Base-by-base conservation (phyloP, 495 filamentous ascomycete genomes). In the Hypoxylon fuscum region DNA sequence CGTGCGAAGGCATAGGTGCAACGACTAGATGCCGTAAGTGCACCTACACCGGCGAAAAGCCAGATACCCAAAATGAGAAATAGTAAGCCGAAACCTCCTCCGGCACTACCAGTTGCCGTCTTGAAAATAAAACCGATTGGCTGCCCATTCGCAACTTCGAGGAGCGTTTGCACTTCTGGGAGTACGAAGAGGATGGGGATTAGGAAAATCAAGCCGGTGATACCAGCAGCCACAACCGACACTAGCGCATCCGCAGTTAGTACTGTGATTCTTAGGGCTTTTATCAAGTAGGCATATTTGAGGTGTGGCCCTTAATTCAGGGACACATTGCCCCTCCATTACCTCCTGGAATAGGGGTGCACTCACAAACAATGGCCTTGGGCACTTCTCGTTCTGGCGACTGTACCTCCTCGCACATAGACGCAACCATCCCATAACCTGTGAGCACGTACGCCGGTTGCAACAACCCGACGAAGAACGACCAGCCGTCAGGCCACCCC, bases 11-110 rank as follows among this genome's bases (percentile, higher is more conserved):
- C 83, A 62, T 83, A 87, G 14, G 84, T 85, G 72, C 83, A 86
- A 20, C 85, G 78, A 34, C 78, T 80, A 12, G 85, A 80, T 12
- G 85, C 85, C 0, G 82, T 85, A n/a, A 85, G 73, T 20, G 82
- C 79, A 32, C 84, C 85, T 38, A 85, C 76, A 47, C 84, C 84
- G 10, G 83, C 83, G 59, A 87, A 87, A 62, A 87, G 78, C 35
- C 82, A 74, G 46, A 93, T 88, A 4, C 89, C 85, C 20, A 93
- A 80, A 55, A 92, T 83, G 4, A 93, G 76, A 69, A 90, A 87
- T 8, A 91, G 81, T 1, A 94, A 78, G 3, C 83, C 90, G 38
- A 94, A 88, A 1, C 88, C 89, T 17, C 90, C 89, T 12, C 69
- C 79, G 14, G 82, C 74, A 22, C 79, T 82, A 8, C 84, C 85